Conservation (phyloP, 2,329 filamentous ascomycete species). For the Mycocentrospora acerina region DNA sequence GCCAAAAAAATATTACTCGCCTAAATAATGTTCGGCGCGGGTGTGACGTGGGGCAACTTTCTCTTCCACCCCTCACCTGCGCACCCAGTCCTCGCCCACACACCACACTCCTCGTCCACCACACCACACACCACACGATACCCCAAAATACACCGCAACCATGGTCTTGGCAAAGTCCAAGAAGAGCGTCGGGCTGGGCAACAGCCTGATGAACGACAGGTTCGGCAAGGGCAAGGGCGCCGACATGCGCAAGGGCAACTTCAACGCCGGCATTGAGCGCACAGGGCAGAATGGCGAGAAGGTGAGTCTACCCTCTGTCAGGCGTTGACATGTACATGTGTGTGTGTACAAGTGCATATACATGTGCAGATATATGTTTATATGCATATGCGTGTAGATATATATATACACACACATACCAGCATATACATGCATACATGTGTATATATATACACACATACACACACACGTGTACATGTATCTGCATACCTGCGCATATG, state of each 20-base stretch:
- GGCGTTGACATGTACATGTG: too few relatives aligned
- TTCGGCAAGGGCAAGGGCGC: slow-evolving; percentile 90
- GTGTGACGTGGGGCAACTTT: slow-evolving; percentile 43
- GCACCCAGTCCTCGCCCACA: too few relatives aligned
- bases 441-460: too few relatives aligned
- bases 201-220: slow-evolving; percentile 97
- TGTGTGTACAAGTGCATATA: too few relatives aligned
- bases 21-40: slow-evolving; percentile 64
- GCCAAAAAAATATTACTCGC: slow-evolving; percentile 59
- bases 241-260: slow-evolving; percentile 73
- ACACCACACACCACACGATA: slow-evolving; percentile 19
- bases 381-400: too few relatives aligned
- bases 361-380: too few relatives aligned
- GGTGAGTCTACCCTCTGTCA: slow-evolving; percentile 45
- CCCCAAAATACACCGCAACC: slow-evolving; percentile 27
- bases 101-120: slow-evolving; percentile 13
- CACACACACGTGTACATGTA: too few relatives aligned
- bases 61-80: slow-evolving; percentile 12
- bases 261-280: slow-evolving; percentile 66
- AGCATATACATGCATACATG: too few relatives aligned
- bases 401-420: too few relatives aligned
- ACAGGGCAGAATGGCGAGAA: slow-evolving; percentile 75
- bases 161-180: slow-evolving; percentile 91
- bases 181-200: slow-evolving; percentile 90
- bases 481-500: background rate